phyloP scores from a whole-genome alignment of 257 asterid genomes.

The Buddleja alternifolia region DNA sequence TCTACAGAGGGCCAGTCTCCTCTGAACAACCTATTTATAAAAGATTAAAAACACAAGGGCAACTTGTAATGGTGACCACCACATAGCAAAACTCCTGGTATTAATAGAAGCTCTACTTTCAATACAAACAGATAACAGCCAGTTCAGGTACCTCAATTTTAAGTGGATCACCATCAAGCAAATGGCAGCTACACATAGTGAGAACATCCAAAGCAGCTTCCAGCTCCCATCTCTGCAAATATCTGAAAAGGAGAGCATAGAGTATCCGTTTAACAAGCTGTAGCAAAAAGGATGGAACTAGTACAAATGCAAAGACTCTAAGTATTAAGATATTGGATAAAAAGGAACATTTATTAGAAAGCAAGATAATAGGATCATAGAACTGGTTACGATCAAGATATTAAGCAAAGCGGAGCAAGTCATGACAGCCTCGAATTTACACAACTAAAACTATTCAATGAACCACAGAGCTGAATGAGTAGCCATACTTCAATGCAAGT shows the following conservation, averaged over 20 bases:
- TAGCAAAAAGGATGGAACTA: conserved; percentile 15
- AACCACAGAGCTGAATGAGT: conserved; percentile 37
- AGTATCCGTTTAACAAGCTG: conserved; percentile 17
- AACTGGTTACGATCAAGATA: conserved; percentile 18
- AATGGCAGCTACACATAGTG: conserved; percentile 92
- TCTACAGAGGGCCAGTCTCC: conserved; percentile 84
- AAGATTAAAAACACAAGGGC: conserved; percentile 17
- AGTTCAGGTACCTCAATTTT: conserved; percentile 67
- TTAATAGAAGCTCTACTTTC: conserved; percentile 18
- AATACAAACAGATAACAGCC: conserved; percentile 19
- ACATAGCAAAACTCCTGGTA: conserved; percentile 17
- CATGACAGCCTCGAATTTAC: conserved; percentile 13
- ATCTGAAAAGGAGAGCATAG: conserved; percentile 50
- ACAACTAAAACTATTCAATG: conserved; percentile 20
- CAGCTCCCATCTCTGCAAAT: conserved; percentile 84
- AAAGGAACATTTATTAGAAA: not conserved
- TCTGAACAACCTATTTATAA: conserved; percentile 65
- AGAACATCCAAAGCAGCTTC: conserved; percentile 96
- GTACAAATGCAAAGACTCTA: conserved; percentile 18
- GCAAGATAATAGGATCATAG: not conserved
- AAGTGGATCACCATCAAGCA: conserved; percentile 63
- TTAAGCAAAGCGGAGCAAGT: conserved; percentile 19
- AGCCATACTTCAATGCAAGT: conserved; percentile 81
- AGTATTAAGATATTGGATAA: not conserved
- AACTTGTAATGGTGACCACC: conserved; percentile 30